Conservation (phyloP, 352 stramenopile species). For the Pythium chondricola region DNA sequence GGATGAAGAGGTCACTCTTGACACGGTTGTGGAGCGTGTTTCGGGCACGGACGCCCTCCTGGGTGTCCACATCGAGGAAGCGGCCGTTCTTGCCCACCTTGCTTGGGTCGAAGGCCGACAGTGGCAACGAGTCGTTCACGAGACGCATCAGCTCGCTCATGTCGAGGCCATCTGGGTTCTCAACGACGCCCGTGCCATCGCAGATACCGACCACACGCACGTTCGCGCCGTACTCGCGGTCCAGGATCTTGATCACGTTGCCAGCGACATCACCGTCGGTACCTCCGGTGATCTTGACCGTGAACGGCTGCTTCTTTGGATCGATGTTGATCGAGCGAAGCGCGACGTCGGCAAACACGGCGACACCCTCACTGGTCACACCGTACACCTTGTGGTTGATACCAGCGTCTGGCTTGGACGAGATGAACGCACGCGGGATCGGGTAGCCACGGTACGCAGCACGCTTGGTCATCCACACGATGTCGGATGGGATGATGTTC, state of each 20-base stretch:
- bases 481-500: slow-evolving; percentile 74
- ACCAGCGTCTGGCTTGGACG: slow-evolving; percentile 74
- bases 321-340: slow-evolving; percentile 75
- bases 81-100: slow-evolving; percentile 48
- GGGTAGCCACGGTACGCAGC: slow-evolving; percentile 72
- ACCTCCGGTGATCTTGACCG: slow-evolving; percentile 89
- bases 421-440: slow-evolving; percentile 81
- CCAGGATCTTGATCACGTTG: slow-evolving; percentile 97
- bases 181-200: slow-evolving; percentile 91
- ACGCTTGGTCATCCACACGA: slow-evolving; percentile 81
- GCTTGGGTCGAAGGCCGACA: slow-evolving; percentile 68
- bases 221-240: slow-evolving; percentile 90
- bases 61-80: slow-evolving; percentile 81
- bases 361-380: slow-evolving; percentile 79
- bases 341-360: slow-evolving; percentile 72
- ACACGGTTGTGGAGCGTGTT: slow-evolving; percentile 98
- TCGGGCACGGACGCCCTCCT: slow-evolving; percentile 83
- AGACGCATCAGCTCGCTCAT: slow-evolving; percentile 93
- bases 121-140: slow-evolving; percentile 85
- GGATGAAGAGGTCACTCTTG: slow-evolving; percentile 84
- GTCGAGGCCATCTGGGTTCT: slow-evolving; percentile 94
- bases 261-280: slow-evolving; percentile 96
- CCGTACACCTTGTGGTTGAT: slow-evolving; percentile 88
- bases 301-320: slow-evolving; percentile 64
- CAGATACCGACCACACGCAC: slow-evolving; percentile 91